A percentile compares a stretch with the other conserved stretches of the same genome.
Conservation (phyloP, 345 rosid species). For the Rhizophora mangle region DNA sequence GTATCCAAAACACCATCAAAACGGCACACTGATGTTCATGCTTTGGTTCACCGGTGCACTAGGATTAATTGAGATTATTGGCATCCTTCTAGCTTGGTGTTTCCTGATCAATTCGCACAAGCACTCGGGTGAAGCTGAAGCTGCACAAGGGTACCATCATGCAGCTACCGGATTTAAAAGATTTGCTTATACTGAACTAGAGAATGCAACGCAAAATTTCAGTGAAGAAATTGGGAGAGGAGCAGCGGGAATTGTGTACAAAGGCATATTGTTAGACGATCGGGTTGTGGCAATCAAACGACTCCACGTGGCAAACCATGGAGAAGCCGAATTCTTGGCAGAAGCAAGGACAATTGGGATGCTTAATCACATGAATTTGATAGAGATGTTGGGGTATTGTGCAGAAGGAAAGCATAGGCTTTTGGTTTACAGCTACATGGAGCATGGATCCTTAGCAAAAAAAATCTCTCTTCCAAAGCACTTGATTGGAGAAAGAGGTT, state of each 20-base stretch:
- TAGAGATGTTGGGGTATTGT: slow-evolving; percentile 32
- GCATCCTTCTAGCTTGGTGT: slow-evolving; percentile 21
- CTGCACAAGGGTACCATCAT: slow-evolving; percentile 5
- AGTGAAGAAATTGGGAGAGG: slow-evolving; percentile 29
- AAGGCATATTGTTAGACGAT: slow-evolving; percentile 17
- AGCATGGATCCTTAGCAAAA: slow-evolving; percentile 11
- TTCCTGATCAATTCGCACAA: slow-evolving; percentile 18
- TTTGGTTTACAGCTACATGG: slow-evolving; percentile 10
- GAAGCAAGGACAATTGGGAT: slow-evolving; percentile 32
- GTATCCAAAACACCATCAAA: neutral
- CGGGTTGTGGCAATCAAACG: slow-evolving; percentile 22
- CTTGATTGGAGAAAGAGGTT: slow-evolving; percentile 10
- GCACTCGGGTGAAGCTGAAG: neutral
- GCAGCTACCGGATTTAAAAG: slow-evolving; percentile 24
- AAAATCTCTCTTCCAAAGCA: slow-evolving; percentile 1
- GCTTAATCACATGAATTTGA: slow-evolving; percentile 33
- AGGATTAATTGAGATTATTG: slow-evolving; percentile 26
- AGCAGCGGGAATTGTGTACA: slow-evolving; percentile 23
- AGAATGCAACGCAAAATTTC: slow-evolving; percentile 18
- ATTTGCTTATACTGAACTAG: slow-evolving; percentile 21
- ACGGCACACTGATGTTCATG: slow-evolving; percentile 16
- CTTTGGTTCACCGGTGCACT: slow-evolving; percentile 28
- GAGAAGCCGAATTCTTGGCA: slow-evolving; percentile 32
- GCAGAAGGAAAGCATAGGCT: slow-evolving; percentile 25
- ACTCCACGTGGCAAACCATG: slow-evolving; percentile 16